phyloP scores from a whole-genome alignment of 179 eudicot species.

The Camellia oleifera region DNA sequence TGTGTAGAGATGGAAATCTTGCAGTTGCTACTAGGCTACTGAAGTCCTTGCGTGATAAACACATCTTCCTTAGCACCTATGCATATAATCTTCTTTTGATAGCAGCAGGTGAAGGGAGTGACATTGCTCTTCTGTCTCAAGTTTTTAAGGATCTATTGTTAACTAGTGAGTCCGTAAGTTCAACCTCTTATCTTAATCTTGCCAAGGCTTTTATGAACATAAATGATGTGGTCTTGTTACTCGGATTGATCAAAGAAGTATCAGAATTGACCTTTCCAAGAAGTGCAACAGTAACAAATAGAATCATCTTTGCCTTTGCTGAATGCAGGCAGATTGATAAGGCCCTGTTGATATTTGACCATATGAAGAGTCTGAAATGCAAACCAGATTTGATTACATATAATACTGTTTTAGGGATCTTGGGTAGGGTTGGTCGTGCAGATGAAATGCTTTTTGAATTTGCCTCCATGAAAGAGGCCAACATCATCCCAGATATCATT shows the following conservation, averaged over 20 bases:
- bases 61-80: slow-evolving; percentile 35
- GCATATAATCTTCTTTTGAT: slow-evolving; percentile 61
- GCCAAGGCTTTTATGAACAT: slow-evolving; percentile 57
- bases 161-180: slow-evolving; percentile 30
- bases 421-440: slow-evolving; percentile 61
- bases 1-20: slow-evolving; percentile 42
- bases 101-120: slow-evolving; percentile 47
- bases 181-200: slow-evolving; percentile 44
- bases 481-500: slow-evolving; percentile 60
- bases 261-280: slow-evolving; percentile 47
- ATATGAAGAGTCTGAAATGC: slow-evolving; percentile 48
- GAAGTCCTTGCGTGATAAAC: slow-evolving; percentile 37
- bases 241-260: slow-evolving; percentile 47
- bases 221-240: slow-evolving; percentile 33
- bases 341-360: slow-evolving; percentile 49
- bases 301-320: slow-evolving; percentile 61
- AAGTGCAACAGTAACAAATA: slow-evolving; percentile 52
- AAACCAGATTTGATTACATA: slow-evolving; percentile 75
- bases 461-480: slow-evolving; percentile 56
- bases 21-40: slow-evolving; percentile 41
- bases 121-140: slow-evolving; percentile 38
- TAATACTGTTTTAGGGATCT: slow-evolving; percentile 57
- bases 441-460: slow-evolving; percentile 72
- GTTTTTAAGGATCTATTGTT: slow-evolving; percentile 57
- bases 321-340: slow-evolving; percentile 62